Percentiles rank a stretch among this genome's conserved stretches.
Evolutionary conservation across 2,329 filamentous ascomycete genomes (phyloP).

Genomic region (Fusarium sambucinum): DNA sequence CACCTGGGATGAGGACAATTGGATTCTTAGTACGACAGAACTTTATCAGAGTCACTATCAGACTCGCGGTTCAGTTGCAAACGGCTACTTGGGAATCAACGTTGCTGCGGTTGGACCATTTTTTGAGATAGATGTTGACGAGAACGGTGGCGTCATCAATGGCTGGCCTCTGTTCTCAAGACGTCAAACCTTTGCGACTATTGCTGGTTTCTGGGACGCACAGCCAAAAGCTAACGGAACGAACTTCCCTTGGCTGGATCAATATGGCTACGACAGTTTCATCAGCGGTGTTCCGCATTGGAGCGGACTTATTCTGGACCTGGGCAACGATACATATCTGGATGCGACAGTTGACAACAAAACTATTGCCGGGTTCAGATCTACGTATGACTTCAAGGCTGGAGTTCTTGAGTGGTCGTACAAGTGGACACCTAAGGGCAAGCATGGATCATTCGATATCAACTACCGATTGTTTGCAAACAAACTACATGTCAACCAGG

Average conservation of each 20-base stretch:
- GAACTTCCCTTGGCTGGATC: constrained; percentile 6
- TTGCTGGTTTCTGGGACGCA: neutral
- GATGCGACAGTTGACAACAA: constrained; percentile 8
- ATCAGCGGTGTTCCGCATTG: neutral
- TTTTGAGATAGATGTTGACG: neutral
- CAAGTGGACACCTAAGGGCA: neutral
- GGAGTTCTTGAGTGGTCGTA: constrained; percentile 6
- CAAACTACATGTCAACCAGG: constrained; percentile 7
- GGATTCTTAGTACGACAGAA: neutral
- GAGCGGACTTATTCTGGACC: neutral
- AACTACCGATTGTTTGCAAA: neutral
- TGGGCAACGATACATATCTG: neutral
- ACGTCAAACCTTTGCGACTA: neutral
- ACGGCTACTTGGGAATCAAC: constrained; percentile 16
- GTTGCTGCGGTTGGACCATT: constrained; percentile 1
- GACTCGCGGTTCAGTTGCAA: constrained; percentile 5
- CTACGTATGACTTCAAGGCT: neutral
- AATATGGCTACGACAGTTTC: constrained; percentile 11
- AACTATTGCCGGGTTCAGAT: neutral
- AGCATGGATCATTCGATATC: neutral
- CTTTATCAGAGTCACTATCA: constrained; percentile 11
- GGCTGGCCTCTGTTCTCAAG: constrained; percentile 13
- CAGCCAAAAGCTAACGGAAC: constrained; percentile 1
- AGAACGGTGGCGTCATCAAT: neutral
- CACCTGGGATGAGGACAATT: constrained; percentile 12